These are phyloP conservation scores for Diversispora epigaea DNA, from an alignment of 192 early-diverging fungal species.

Conservation along the genomic window DNA sequence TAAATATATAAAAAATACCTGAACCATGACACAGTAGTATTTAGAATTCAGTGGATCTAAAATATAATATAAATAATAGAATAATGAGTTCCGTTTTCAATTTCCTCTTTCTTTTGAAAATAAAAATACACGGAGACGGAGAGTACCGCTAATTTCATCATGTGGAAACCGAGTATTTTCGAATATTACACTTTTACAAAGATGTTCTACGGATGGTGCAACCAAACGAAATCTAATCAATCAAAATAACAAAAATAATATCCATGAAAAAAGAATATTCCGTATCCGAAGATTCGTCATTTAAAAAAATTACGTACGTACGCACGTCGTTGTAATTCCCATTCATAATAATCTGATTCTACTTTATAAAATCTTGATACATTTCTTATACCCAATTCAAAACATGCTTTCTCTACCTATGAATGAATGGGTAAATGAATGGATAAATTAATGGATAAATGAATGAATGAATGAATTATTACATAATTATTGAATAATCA, in stretches of 20 bases:
- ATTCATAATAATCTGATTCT: constrained; percentile 73
- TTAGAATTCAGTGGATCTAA: constrained; percentile 54
- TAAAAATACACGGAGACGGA: constrained; percentile 25
- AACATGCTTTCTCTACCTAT: constrained; percentile 26
- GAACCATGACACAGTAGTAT: constrained; percentile 70
- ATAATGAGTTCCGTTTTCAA: neutral
- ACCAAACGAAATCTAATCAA: constrained; percentile 48
- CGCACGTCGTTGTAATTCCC: constrained; percentile 72
- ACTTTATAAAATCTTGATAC: constrained; percentile 65
- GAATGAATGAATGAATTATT: too few species aligned
- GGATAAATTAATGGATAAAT: too few species aligned
- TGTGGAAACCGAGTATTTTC: constrained; percentile 82
- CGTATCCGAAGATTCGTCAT: neutral
- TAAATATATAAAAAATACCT: constrained; percentile 44
- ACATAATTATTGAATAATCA: neutral
- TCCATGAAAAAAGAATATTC: neutral
- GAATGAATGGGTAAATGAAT: too few species aligned
- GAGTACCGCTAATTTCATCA: constrained; percentile 42
- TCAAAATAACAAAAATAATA: neutral
- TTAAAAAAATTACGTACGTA: constrained; percentile 43
- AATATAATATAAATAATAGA: neutral
- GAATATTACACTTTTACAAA: constrained; percentile 88
- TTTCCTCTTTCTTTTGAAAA: neutral
- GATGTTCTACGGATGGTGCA: constrained; percentile 72
- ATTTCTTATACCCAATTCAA: neutral